Evolutionary conservation across 768 basidiomycete species (phyloP).

Genomic region (Russula emetica): DNA sequence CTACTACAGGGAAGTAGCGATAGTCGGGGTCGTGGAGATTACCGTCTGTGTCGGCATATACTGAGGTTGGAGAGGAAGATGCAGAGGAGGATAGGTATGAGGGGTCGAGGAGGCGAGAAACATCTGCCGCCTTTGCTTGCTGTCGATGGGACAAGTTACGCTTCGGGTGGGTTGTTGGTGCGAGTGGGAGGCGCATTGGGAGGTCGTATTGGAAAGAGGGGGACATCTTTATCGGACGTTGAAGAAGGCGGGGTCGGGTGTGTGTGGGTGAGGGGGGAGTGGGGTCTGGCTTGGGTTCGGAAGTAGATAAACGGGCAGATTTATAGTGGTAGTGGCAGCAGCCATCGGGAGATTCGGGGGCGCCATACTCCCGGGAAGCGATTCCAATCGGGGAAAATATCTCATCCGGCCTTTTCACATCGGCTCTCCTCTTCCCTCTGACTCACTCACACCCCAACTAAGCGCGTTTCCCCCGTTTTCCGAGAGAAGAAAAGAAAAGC

Average conservation of each 20-base stretch:
- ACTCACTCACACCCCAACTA: conserved; percentile 15
- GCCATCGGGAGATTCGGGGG: conserved; percentile 2
- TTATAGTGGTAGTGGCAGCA: conserved; percentile 18
- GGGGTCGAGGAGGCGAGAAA: conserved; percentile 62
- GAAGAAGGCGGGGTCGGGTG: background rate
- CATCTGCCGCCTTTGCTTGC: conserved; percentile 41
- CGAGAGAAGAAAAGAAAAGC: no score
- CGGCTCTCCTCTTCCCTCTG: background rate
- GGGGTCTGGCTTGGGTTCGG: background rate
- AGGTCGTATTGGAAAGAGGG: conserved; percentile 29
- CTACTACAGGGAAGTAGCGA: conserved; percentile 53
- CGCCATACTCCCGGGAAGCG: background rate
- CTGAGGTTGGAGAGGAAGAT: conserved; percentile 34
- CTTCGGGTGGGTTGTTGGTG: conserved; percentile 34
- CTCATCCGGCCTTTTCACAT: conserved; percentile 24
- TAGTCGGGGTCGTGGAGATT: conserved; percentile 67
- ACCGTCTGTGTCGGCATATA: conserved; percentile 58
- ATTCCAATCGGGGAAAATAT: conserved; percentile 5
- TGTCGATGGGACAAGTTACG: conserved; percentile 22
- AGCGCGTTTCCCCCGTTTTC: background rate
- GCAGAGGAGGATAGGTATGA: conserved; percentile 45
- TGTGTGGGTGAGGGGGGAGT: no score
- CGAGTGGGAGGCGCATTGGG: conserved; percentile 32
- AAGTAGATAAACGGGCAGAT: conserved; percentile 9
- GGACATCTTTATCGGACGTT: conserved; percentile 19